Evolutionary conservation across 768 basidiomycete genomes (phyloP), one percentile per base, ranked within the genome.

Genomic region (Rhizopogon rudus): DNA sequence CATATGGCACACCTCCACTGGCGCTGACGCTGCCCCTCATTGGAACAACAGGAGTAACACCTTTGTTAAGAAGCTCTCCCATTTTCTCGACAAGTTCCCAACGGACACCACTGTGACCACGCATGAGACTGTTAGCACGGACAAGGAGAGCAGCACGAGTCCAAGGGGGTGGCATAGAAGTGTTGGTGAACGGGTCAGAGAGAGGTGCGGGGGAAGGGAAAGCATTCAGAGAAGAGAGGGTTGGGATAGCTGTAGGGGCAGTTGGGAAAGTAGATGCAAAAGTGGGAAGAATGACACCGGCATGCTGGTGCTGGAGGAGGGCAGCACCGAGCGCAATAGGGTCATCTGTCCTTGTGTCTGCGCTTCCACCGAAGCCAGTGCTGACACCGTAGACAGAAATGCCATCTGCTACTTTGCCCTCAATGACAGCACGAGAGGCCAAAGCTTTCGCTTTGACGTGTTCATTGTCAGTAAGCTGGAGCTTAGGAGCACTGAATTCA

Each of bases 51-150:
- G 89, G 88, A 5, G 83, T 89, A 63, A 94, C 79, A 60, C 90
- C 83, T 58, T 82, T 82, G 33, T 75, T 72, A 40, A 95, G 80
- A 42, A 93, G 77, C 17, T 81, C 77, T 57, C 79, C 80, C 83
- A 95, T 91, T 63, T 84, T 84, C 67, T 89, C 78, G 55, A 94
- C 81, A 49, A 94, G 80, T 57, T 86, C 83, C 80, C 85, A 85
- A 39, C 91, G 81, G 12, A 95, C 83, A 35, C 88, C 93, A 20
- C 90, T 92, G 71, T 94, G 93, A 0, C 91, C 92, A 6, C 92
- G 86, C 52, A 92, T 84, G 42, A 95, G 81, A 4, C 90, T 92
- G 70, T 94, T 95, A 78, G 91, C 87, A 60, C 92, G 88, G 61
- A 95, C 78, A 9, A 92, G 71, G 63, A 94, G 91, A 1, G 92